Evolutionary conservation across 148 eudicot genomes (phyloP).

Genomic region (Rhododendron vialii): DNA sequence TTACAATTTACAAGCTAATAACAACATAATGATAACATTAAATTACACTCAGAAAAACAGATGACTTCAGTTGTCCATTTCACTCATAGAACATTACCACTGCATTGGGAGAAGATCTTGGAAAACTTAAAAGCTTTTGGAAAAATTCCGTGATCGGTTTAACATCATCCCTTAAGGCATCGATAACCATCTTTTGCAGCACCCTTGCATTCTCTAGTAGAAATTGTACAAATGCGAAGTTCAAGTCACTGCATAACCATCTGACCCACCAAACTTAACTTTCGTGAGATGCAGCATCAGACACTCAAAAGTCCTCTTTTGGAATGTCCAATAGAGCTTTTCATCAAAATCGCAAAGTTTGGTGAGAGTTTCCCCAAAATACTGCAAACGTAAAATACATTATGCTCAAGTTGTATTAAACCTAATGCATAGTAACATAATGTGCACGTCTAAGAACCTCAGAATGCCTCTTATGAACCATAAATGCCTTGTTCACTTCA

Average conservation of each 20-base stretch:
- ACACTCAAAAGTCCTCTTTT: neutral
- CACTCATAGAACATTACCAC: neutral
- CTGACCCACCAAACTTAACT: neutral
- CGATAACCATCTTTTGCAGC: neutral
- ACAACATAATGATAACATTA: too few species aligned
- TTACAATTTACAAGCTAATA: too few species aligned
- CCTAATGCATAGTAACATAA: neutral
- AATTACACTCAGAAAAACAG: neutral
- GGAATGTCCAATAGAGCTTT: neutral
- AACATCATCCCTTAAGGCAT: neutral
- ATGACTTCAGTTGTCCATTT: neutral
- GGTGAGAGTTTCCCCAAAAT: too few species aligned
- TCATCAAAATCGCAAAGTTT: neutral
- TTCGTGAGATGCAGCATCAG: neutral
- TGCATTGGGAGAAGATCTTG: too few species aligned
- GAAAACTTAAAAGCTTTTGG: too few species aligned
- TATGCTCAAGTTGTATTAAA: neutral
- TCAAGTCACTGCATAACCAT: neutral
- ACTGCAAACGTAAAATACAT: neutral
- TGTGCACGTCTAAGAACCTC: neutral
- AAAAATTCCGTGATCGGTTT: too few species aligned
- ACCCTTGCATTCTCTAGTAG: neutral
- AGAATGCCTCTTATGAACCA: neutral
- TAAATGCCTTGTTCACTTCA: neutral
- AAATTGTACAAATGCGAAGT: neutral